These are phyloP conservation scores for Linnemannia schmuckeri DNA, from an alignment of 192 early-diverging fungal species.

Conservation along the genomic window DNA sequence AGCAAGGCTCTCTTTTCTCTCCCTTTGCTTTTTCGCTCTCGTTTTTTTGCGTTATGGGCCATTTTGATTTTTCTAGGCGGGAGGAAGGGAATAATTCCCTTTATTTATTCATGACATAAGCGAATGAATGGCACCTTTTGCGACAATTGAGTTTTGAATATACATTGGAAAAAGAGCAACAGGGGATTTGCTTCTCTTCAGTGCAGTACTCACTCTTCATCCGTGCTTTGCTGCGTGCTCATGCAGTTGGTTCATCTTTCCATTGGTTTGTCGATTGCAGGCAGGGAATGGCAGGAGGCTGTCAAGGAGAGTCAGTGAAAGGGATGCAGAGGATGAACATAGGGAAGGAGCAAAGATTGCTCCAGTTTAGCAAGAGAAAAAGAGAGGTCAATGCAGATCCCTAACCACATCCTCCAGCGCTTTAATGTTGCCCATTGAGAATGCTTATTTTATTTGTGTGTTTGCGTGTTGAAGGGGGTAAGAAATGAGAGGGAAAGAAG, in stretches of 20 bases:
- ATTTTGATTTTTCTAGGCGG: not conserved
- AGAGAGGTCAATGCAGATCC: not conserved
- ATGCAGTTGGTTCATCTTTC: not conserved
- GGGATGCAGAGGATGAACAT: too few relatives aligned
- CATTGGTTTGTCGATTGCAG: too few relatives aligned
- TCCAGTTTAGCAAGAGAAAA: not conserved
- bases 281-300: not conserved
- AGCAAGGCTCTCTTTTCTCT: not conserved
- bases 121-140: not conserved
- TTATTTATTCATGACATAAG: not conserved
- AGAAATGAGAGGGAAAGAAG: not conserved
- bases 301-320: not conserved
- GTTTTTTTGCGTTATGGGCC: not conserved
- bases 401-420: not conserved
- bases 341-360: not conserved
- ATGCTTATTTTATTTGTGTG: not conserved
- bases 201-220: not conserved
- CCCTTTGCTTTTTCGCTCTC: not conserved
- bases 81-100: not conserved
- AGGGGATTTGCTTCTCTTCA: not conserved
- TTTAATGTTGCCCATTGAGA: not conserved
- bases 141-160: not conserved
- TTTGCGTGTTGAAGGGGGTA: not conserved
- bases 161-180: not conserved
- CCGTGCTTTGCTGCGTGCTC: not conserved